Evolutionary conservation across 257 asterid genomes (phyloP), one percentile per base, ranked within the genome.

Genomic region (Nicotiana tabacum): DNA sequence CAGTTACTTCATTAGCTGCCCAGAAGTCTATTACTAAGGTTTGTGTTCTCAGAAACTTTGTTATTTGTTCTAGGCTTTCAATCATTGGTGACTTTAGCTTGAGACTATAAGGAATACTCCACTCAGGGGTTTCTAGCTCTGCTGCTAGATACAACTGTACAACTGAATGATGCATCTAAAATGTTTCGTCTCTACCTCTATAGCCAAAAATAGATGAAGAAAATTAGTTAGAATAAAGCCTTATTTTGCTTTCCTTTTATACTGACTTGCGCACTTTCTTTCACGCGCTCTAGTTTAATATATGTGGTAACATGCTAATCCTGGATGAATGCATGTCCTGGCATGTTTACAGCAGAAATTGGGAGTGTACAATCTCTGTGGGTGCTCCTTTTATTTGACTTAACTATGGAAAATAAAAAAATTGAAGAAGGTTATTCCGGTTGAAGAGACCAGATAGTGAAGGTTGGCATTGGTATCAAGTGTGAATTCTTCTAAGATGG

Each of bases 1-100:
- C 94, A 17, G 90, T 91, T 70, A 79, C 85, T 81, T 65, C 84
- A 7, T 86, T 86, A 83, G 17, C 64, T 33, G 88, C 86, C 46
- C 87, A 85, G 37, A 92, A 87, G 86, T 69, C 91, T 82, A 94
- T 93, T 62, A 53, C 89, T 24, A 93, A 92, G 97, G 98, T 92
- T 86, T 35, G 83, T 64, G 56, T 83, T 55, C 56, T 66, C 65
- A 8, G 0, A 53, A 69, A 24, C 8, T 12, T 11, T 46, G 39
- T 21, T 13, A 24, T 12, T 12, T 72, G 5, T 46, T 46, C 48
- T 13, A 24, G 61, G 61, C 61, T 72, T 13, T 21, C 48, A 72
- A 46, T 46, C 79, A 46, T 24, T 72, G 37, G 60, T 72, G 79
- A 11, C 24, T 72, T 13, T 13, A 46, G 48, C 27, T 70, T n/a